Evolutionary conservation across 2,329 filamentous ascomycete species (phyloP).

Genomic region (Xylariaceae sp.): DNA sequence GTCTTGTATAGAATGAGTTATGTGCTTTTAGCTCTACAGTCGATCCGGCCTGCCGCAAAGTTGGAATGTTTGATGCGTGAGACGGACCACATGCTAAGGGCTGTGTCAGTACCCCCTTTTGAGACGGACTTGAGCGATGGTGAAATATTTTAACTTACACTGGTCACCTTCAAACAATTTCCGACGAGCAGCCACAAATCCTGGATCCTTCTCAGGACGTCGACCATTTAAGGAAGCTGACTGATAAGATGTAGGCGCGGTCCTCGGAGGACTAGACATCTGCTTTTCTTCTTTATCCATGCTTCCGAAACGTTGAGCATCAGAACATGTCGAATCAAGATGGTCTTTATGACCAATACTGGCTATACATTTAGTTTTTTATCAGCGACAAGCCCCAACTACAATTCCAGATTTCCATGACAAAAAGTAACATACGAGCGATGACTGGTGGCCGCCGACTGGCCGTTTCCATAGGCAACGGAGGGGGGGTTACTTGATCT

Average conservation of each 20-base stretch:
- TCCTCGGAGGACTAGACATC: not conserved
- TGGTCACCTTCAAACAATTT: conserved; percentile 30
- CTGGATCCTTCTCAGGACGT: conserved; percentile 28
- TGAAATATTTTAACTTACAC: conserved; percentile 22
- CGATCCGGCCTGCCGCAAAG: conserved; percentile 8
- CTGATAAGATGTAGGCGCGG: not conserved
- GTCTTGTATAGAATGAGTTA: conserved; percentile 4
- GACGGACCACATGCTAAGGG: conserved; percentile 10
- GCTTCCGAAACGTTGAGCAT: not conserved
- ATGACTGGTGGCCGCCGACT: conserved; percentile 3
- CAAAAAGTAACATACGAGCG: conserved; percentile 9
- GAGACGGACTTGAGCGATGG: conserved; percentile 1
- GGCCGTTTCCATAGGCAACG: conserved; percentile 1
- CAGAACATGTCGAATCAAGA: not conserved
- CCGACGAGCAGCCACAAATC: conserved; percentile 29
- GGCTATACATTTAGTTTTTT: not conserved
- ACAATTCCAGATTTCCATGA: conserved; percentile 9
- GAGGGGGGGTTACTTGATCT: not conserved
- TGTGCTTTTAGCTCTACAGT: conserved; percentile 7
- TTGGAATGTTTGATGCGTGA: conserved; percentile 10
- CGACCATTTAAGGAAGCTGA: conserved; percentile 17
- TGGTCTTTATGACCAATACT: not conserved
- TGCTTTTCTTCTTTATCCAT: conserved; percentile 4
- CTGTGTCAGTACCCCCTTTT: conserved; percentile 10
- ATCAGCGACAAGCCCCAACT: not conserved